Conservation (phyloP, 352 stramenopile species). For the Phytopythium kandeliae region DNA sequence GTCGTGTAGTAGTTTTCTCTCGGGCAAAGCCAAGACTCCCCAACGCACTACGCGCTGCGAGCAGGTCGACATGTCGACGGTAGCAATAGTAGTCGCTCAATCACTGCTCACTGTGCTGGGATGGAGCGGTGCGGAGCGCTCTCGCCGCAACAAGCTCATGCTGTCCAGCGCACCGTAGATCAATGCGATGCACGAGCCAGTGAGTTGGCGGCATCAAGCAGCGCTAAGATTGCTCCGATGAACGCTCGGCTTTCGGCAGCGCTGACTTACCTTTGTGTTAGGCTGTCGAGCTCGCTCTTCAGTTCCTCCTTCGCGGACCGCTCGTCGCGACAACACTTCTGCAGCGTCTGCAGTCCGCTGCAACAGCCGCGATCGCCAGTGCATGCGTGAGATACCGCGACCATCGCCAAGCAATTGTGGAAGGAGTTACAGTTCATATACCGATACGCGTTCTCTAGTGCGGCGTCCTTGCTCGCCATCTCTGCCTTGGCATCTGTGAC, state of each 20-base stretch:
- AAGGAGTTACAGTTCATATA: background rate
- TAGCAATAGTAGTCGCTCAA: too few relatives aligned
- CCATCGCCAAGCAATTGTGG: background rate
- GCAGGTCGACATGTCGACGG: too few relatives aligned
- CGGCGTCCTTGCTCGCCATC: slow-evolving; percentile 16
- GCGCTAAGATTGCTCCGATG: too few relatives aligned
- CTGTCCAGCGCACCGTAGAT: slow-evolving; percentile 3
- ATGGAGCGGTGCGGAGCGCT: slow-evolving; percentile 20
- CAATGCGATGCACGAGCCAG: too few relatives aligned
- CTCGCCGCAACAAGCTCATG: slow-evolving; percentile 20
- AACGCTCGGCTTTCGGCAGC: background rate
- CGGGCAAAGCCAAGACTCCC: too few relatives aligned
- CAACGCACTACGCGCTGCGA: too few relatives aligned
- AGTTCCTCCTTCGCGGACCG: slow-evolving; percentile 21
- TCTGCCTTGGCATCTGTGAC: slow-evolving; percentile 13
- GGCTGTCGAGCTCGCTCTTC: slow-evolving; percentile 16
- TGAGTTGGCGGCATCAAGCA: too few relatives aligned
- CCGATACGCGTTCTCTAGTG: slow-evolving; percentile 23
- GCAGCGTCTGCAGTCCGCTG: slow-evolving; percentile 18
- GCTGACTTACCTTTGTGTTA: slow-evolving; percentile 14
- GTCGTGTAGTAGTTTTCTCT: too few relatives aligned
- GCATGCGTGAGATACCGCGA: background rate
- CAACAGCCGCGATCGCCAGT: background rate
- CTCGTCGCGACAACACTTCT: slow-evolving; percentile 22
- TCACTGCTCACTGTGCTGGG: background rate